Evolutionary conservation across 208 protist species (phyloP), one percentile per base, ranked within the genome.

Genomic region (Acanthamoeba culbertsoni): DNA sequence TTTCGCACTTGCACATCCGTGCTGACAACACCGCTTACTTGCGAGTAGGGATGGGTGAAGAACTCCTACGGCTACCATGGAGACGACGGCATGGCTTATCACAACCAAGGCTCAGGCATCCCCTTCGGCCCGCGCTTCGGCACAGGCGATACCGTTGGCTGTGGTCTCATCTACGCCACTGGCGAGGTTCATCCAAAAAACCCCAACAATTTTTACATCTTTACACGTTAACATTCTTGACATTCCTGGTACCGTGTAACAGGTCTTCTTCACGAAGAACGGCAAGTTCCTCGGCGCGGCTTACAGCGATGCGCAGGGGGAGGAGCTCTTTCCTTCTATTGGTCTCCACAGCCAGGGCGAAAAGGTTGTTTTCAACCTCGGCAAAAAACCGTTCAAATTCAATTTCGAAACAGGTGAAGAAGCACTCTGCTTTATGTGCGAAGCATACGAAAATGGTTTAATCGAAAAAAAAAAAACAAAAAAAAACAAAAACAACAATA

Each of bases 211-310:
- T n/a, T n/a, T n/a, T n/a, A n/a, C n/a, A n/a, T n/a, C n/a, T n/a
- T n/a, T n/a, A n/a, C n/a, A n/a, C n/a, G n/a, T n/a, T n/a, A n/a
- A n/a, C 48, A 18, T 55, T 55, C 12, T 8, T 55, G 48, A 55
- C 48, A 18, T 18, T 18, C 12, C 12, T 55, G 48, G 18, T 55
- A n/a, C 55, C 55, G 23, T 14, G 20, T 7, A 7, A n/a, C 8
- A 90, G 82, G 86, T 92, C 28, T 92, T 92, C 45, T 92, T 92
- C 86, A 92, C 86, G 20, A 92, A 92, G 86, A 92, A 92, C 26
- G 86, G 86, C 5, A 77, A 71, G 42, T 92, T 92, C 42, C 26
- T 92, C 1, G 86, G 86, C 0, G 86, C 53, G n/a, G 86, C 10
- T n/a, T 92, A 59, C 33, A 92, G 59, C 33, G 59, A 92, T 45